phyloP scores from a whole-genome alignment of 208 protist species.

The Angomonas deanei region DNA sequence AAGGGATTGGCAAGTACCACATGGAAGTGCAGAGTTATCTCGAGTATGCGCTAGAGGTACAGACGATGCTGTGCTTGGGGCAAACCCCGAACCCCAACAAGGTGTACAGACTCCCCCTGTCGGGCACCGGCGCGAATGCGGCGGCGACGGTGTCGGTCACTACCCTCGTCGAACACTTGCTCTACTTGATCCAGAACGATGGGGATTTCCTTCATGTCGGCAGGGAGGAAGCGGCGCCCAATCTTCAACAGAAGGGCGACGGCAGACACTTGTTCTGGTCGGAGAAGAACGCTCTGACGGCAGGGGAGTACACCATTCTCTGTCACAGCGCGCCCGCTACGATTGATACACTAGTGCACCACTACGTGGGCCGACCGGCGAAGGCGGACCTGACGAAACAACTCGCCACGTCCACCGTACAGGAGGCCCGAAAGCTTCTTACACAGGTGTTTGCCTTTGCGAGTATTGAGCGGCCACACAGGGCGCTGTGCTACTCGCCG shows the following conservation, averaged over 20 bases:
- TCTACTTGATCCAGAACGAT: not conserved
- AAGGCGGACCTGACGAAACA: slow-evolving; percentile 41
- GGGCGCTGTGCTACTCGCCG: slow-evolving; percentile 55
- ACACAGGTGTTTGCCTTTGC: slow-evolving; percentile 34
- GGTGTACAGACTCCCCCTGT: not conserved
- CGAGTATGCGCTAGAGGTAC: slow-evolving; percentile 49
- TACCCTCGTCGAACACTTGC: not conserved
- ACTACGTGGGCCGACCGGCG: slow-evolving; percentile 37
- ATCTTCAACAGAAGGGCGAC: not conserved
- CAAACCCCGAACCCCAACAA: slow-evolving; percentile 18
- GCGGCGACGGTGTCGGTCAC: not conserved
- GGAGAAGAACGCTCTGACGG: slow-evolving; percentile 39
- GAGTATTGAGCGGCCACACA: slow-evolving; percentile 30
- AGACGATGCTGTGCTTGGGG: slow-evolving; percentile 51
- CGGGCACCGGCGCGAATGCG: not conserved
- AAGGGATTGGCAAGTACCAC: not conserved
- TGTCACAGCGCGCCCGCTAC: slow-evolving; percentile 22
- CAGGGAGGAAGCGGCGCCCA: not conserved
- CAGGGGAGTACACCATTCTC: slow-evolving; percentile 78
- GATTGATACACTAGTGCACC: slow-evolving; percentile 40
- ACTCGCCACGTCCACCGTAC: slow-evolving; percentile 24
- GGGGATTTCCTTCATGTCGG: not conserved
- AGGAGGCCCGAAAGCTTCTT: slow-evolving; percentile 21
- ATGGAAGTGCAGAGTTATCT: slow-evolving; percentile 28
- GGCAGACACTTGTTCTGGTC: slow-evolving; percentile 18